These are phyloP conservation scores for Filobasidium floriforme DNA, from an alignment of 768 basidiomycete species.

Conservation along the genomic window DNA sequence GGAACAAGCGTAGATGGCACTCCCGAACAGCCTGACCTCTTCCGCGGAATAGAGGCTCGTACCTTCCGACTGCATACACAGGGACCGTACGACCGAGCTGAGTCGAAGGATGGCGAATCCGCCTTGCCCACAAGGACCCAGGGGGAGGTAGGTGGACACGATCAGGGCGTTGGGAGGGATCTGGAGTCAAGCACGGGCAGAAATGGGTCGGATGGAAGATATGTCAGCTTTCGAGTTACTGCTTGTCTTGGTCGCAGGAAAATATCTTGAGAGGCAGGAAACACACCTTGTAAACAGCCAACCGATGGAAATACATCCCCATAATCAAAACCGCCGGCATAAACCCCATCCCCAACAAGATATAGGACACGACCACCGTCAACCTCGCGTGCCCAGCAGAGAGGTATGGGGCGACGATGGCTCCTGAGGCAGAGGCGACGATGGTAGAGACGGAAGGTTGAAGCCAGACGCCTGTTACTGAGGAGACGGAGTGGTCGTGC, in stretches of 20 bases:
- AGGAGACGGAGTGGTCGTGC: constrained; percentile 55
- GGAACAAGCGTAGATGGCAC: constrained; percentile 21
- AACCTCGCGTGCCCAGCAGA: constrained; percentile 51
- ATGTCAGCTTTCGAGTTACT: no score
- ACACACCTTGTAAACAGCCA: constrained; percentile 47
- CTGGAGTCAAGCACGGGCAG: not conserved
- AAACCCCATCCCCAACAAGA: constrained; percentile 52
- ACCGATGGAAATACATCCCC: constrained; percentile 57
- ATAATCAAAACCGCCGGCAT: constrained; percentile 61
- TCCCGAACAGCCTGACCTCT: constrained; percentile 21
- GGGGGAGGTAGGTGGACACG: constrained; percentile 61
- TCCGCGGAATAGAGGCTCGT: constrained; percentile 14
- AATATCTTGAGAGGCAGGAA: not conserved
- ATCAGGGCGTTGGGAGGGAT: constrained; percentile 46
- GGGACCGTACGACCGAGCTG: constrained; percentile 27
- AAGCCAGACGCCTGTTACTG: constrained; percentile 62
- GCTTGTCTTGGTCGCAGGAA: no score
- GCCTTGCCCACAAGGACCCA: constrained; percentile 66
- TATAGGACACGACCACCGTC: constrained; percentile 54
- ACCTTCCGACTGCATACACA: constrained; percentile 5
- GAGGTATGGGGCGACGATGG: constrained; percentile 54
- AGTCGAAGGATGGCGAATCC: constrained; percentile 44
- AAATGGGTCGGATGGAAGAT: not conserved
- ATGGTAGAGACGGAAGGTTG: constrained; percentile 68
- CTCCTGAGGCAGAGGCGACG: constrained; percentile 64